Conservation (phyloP, 768 basidiomycete genomes). For the Stropharia rugosoannulata region DNA sequence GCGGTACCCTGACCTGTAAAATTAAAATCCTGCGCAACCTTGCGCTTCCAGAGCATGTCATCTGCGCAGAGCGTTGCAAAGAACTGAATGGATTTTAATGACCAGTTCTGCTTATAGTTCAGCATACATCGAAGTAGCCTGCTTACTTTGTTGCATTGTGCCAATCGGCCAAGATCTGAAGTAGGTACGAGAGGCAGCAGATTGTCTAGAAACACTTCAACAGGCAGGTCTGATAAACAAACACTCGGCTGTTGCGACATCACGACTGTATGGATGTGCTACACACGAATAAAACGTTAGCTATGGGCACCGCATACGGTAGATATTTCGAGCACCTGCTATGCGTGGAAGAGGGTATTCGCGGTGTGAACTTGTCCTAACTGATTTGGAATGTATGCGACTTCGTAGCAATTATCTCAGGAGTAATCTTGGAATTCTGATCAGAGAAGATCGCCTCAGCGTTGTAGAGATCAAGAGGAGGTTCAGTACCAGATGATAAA, state of each 20-base stretch:
- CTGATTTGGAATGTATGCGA: no score
- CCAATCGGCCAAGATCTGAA: constrained; percentile 56
- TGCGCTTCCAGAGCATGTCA: constrained; percentile 79
- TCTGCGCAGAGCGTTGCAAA: constrained; percentile 60
- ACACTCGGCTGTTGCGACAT: not conserved
- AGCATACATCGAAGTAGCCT: not conserved
- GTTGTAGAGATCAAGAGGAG: no score
- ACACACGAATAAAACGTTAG: no score
- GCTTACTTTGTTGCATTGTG: constrained; percentile 54
- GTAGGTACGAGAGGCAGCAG: constrained; percentile 57
- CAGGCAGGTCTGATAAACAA: constrained; percentile 53
- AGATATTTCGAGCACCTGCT: no score
- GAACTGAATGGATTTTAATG: not conserved
- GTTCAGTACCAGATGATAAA: no score
- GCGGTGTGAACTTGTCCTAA: no score
- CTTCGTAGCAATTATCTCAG: no score
- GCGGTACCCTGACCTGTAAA: constrained; percentile 74
- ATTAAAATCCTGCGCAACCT: constrained; percentile 70
- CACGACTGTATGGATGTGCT: not conserved
- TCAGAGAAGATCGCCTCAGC: no score
- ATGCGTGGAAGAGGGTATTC: no score
- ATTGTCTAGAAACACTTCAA: constrained; percentile 79
- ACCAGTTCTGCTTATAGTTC: not conserved
- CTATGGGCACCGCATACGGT: no score
- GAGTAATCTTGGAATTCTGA: no score